These are phyloP conservation scores for Acanthamoeba polyphaga DNA, from an alignment of 208 protist genomes.

Conservation along the genomic window DNA sequence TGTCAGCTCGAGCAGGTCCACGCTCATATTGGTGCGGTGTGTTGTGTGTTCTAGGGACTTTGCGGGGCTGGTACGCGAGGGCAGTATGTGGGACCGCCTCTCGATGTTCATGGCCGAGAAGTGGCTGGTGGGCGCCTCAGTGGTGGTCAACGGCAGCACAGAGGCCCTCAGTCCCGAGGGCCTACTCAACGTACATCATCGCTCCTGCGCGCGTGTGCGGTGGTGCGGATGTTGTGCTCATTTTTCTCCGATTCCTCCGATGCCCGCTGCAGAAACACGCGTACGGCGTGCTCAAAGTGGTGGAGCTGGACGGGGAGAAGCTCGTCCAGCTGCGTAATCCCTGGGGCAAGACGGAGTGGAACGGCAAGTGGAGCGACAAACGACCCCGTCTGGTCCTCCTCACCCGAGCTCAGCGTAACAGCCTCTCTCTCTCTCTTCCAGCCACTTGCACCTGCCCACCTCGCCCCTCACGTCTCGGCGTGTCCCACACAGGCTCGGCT, in stretches of 20 bases:
- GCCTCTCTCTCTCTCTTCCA: not conserved
- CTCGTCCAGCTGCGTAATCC: conserved; percentile 70
- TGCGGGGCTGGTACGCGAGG: not conserved
- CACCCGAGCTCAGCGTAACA: not conserved
- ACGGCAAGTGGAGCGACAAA: conserved; percentile 54
- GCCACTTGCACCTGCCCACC: too few species aligned
- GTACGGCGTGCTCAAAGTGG: conserved; percentile 44
- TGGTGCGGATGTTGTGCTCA: not conserved
- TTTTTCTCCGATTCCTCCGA: too few species aligned
- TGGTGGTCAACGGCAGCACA: not conserved
- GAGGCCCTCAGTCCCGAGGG: not conserved
- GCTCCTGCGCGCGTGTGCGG: not conserved
- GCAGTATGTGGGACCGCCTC: not conserved
- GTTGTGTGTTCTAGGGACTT: not conserved
- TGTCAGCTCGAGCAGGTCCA: too few species aligned
- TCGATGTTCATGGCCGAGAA: not conserved
- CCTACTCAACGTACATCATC: not conserved
- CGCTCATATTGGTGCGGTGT: not conserved
- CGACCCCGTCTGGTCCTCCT: conserved; percentile 43
- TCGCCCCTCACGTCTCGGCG: too few species aligned
- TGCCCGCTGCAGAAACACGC: conserved; percentile 75
- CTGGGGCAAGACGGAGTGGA: conserved; percentile 77
- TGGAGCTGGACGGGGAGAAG: conserved; percentile 34
- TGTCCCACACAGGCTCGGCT: conserved; percentile 9
- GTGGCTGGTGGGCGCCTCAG: not conserved